These are phyloP conservation scores for Apophysomyces elegans DNA, from an alignment of 371 early-diverging fungal genomes.

Conservation along the genomic window DNA sequence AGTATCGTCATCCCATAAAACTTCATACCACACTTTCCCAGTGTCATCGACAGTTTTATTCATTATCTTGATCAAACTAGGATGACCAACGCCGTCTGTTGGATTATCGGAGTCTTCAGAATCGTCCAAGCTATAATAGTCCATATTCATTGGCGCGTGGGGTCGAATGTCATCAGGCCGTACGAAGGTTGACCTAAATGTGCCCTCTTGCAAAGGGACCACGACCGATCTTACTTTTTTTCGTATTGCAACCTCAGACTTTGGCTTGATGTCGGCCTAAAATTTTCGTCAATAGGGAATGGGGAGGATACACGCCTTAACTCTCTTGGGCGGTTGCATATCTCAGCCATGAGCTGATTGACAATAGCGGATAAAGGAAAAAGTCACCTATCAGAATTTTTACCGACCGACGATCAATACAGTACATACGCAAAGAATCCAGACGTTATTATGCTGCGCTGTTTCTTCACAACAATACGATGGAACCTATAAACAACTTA, in stretches of 20 bases:
- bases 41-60: background rate
- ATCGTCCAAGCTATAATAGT: background rate
- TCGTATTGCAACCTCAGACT: background rate
- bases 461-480: too few species aligned
- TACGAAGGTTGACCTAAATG: background rate
- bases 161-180: conserved; percentile 1
- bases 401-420: too few species aligned
- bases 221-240: background rate
- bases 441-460: too few species aligned
- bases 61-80: background rate
- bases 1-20: background rate
- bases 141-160: background rate
- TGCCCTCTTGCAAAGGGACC: background rate
- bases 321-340: too few species aligned
- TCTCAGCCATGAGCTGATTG: too few species aligned
- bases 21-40: conserved; percentile 1
- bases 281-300: too few species aligned
- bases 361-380: too few species aligned
- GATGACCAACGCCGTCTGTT: background rate
- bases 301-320: too few species aligned
- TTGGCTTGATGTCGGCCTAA: background rate
- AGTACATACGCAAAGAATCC: too few species aligned
- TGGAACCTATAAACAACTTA: too few species aligned
- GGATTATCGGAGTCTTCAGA: background rate
- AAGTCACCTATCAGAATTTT: too few species aligned